Base-by-base conservation (phyloP, 805 yeast genomes). In the Kluyveromyces nonfermentans region DNA sequence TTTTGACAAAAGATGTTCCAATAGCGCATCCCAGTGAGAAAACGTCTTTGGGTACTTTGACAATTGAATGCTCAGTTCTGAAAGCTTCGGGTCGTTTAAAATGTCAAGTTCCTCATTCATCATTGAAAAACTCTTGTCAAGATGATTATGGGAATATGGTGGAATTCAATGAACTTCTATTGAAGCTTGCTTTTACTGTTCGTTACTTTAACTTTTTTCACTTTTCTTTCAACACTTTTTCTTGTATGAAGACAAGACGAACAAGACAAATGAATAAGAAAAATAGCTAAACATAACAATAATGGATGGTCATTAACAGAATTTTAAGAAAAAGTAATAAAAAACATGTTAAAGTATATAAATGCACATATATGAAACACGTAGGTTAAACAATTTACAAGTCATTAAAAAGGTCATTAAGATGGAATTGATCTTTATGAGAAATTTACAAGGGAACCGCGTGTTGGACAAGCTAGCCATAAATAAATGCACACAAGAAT, bases 11-110 rank as follows among this genome's bases (percentile, higher is more conserved):
- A 62, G 40, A 43, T 51, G 50, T 40, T 59, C 59, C 21, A 63
- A 20, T 9, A 62, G 41, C 12, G 42, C 51, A 47, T 62, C 68
- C 68, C 68, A 63, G 34, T 54, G 53, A 6, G 35, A 45, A 35
- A 62, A 37, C 36, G 48, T 45, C 33, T 56, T 52, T 9, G 64
- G 62, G 33, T 48, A 56, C 37, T 51, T 50, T 3, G 62, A 52
- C 8, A 54, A 53, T 16, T 49, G 48, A 20, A 62, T 38, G n/a
- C 59, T 49, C 7, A 59, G 40, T 18, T 42, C 44, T 2, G 63
- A 59, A 37, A 58, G 34, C n/a, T 38, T 38, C 20, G 30, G 33
- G 18, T 38, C 41, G 12, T 22, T 33, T 14, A 38, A 30, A 20
- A 38, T 15, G 19, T 19, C 19, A 30, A 28, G 10, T 7, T 38